Evolutionary conservation across 202 grass and related monocot genomes (phyloP), one percentile per base, ranked within the genome.

Genomic region (Zoysia matrella): DNA sequence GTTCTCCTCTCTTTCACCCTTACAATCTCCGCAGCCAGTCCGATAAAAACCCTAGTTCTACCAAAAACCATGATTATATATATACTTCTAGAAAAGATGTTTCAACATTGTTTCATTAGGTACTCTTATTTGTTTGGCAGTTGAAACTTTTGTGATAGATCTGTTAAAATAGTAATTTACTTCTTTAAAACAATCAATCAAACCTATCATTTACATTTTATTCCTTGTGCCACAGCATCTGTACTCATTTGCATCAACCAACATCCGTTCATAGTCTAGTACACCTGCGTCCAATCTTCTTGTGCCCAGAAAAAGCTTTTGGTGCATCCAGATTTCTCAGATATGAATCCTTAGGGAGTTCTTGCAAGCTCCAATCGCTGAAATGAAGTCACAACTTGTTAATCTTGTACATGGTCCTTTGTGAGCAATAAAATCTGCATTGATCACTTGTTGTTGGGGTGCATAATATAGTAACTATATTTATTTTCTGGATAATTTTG

Each of bases 131-230:
- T 43, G 54, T 8, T 61, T 13, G 44, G 42, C 15, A 48, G 12
- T 60, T 71, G 53, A 71, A 39, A 50, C 43, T 41, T 71, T 69
- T n/a, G n/a, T n/a, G n/a, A n/a, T n/a, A n/a, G 16, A 79, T 57
- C 48, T 15, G 4, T 74, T 74, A 40, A 67, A 67, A 47, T 8
- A 58, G 1, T 67, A n/a, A 39, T 75, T 16, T 67, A 1, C 0
- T 47, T 13, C n/a, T 48, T 83, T 41, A 3, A 6, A 2, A 16
- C n/a, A 61, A 36, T 36, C 18, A 61, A 30, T 18, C 5, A 74
- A 43, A 58, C 52, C 8, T 57, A 50, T 0, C 13, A 43, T 50
- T n/a, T 76, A 15, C 7, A 0, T 50, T n/a, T 50, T 49, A 0
- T 77, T 77, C 15, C 18, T 49, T 76, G 4, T 30, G 51, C 46